Conservation (phyloP, 768 basidiomycete genomes). For the Amanita subjunquillea region DNA sequence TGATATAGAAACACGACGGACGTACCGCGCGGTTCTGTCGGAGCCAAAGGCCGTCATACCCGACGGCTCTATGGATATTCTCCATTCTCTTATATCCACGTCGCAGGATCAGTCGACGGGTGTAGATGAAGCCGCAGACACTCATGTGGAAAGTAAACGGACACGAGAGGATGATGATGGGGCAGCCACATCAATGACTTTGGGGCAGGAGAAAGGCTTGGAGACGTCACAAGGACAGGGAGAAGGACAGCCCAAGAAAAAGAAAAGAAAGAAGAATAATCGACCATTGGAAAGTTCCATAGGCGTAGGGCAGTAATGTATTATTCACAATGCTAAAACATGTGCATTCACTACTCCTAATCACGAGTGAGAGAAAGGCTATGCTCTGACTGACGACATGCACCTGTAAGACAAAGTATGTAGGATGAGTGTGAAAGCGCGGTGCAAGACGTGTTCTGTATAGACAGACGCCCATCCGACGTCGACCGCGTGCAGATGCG, state of each 20-base stretch:
- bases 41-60: slow-evolving; percentile 63
- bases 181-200: too few species aligned
- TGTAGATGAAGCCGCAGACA: neutral
- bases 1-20: slow-evolving; percentile 62
- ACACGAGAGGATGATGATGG: too few species aligned
- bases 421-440: too few species aligned
- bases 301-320: neutral
- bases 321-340: too few species aligned
- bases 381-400: too few species aligned
- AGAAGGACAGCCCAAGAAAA: neutral
- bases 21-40: slow-evolving; percentile 71
- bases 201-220: neutral
- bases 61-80: slow-evolving; percentile 2
- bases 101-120: neutral
- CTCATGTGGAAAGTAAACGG: neutral
- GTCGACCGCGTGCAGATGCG: too few species aligned
- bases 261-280: slow-evolving; percentile 5
- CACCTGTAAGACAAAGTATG: too few species aligned
- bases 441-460: too few species aligned
- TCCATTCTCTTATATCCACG: neutral
- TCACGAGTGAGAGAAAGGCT: too few species aligned
- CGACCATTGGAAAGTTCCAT: neutral
- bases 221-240: neutral
- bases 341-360: too few species aligned
- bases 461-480: too few species aligned